Evolutionary conservation across 257 asterid genomes (phyloP).

Genomic region (Fraxinus americana): DNA sequence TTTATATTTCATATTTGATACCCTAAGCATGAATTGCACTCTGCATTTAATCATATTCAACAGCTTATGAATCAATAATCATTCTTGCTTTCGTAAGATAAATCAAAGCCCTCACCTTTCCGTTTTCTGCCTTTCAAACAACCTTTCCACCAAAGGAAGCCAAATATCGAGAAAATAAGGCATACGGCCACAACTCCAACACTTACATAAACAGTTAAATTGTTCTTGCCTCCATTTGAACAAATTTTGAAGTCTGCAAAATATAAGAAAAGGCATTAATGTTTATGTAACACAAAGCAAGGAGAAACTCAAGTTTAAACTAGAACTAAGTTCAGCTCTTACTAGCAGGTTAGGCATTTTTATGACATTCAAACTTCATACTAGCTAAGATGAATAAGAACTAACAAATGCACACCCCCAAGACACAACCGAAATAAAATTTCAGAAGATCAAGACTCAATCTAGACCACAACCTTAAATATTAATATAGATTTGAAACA

Average conservation of each 20-base stretch:
- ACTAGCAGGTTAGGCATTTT: conserved; percentile 1
- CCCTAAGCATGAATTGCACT: not conserved
- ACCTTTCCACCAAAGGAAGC: conserved; percentile 72
- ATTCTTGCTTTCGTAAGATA: not conserved
- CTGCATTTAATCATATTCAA: not conserved
- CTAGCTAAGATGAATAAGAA: not conserved
- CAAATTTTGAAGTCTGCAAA: conserved; percentile 71
- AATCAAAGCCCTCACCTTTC: conserved; percentile 42
- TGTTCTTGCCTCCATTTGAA: conserved; percentile 55
- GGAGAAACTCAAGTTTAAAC: conserved; percentile 2
- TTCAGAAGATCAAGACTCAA: not conserved
- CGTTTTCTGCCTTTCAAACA: conserved; percentile 42
- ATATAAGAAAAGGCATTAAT: conserved; percentile 14
- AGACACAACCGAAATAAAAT: not conserved
- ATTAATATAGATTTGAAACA: not conserved
- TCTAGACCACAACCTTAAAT: not conserved
- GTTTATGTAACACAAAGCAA: conserved; percentile 3
- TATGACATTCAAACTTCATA: not conserved
- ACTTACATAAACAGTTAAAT: conserved; percentile 44
- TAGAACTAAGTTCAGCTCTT: conserved; percentile 6
- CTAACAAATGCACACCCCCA: not conserved
- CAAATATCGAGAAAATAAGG: conserved; percentile 37
- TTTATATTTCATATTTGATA: not conserved
- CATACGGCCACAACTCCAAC: conserved; percentile 47
- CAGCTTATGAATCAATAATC: conserved; percentile 15